Evolutionary conservation across 148 eudicot species (phyloP).

Genomic region (Nepenthes mirabilis): DNA sequence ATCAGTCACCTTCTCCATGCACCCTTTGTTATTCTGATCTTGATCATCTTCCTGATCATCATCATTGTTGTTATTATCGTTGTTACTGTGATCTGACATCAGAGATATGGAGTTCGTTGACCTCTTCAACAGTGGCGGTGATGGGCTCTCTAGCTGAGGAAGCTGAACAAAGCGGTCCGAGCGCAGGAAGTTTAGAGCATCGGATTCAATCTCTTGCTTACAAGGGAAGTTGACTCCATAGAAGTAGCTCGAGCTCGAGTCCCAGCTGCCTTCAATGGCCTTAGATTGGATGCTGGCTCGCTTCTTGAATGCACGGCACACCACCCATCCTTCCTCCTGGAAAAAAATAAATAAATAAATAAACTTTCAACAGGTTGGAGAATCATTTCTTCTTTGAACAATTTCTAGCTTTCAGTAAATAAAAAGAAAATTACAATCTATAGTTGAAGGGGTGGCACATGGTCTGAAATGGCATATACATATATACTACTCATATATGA

Average conservation of each 20-base stretch:
- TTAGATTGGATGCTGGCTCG: slow-evolving; percentile 25
- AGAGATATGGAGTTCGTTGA: slow-evolving; percentile 25
- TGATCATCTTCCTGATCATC: not conserved
- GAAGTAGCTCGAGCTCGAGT: slow-evolving; percentile 18
- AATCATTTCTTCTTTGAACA: too few relatives aligned
- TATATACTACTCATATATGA: too few relatives aligned
- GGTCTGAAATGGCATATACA: too few relatives aligned
- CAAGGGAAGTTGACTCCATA: slow-evolving; percentile 42
- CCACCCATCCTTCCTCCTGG: slow-evolving; percentile 49
- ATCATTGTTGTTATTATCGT: slow-evolving; percentile 1
- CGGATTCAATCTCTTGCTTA: slow-evolving; percentile 56
- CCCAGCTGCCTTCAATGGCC: slow-evolving; percentile 19
- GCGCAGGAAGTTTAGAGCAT: slow-evolving; percentile 24
- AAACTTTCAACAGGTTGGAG: too few relatives aligned
- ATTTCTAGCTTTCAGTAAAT: too few relatives aligned
- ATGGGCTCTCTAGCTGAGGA: slow-evolving; percentile 75
- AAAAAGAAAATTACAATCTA: too few relatives aligned
- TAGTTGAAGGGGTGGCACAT: too few relatives aligned
- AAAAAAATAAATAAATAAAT: too few relatives aligned
- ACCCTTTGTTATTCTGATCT: slow-evolving; percentile 2
- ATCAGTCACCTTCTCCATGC: slow-evolving; percentile 33
- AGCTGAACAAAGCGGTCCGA: slow-evolving; percentile 57
- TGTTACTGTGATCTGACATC: slow-evolving; percentile 18
- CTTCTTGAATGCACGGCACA: slow-evolving; percentile 45
- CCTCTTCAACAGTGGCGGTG: slow-evolving; percentile 33